Base-by-base conservation (phyloP, 2,329 filamentous ascomycete genomes). In the Aspergillus amoenus region DNA sequence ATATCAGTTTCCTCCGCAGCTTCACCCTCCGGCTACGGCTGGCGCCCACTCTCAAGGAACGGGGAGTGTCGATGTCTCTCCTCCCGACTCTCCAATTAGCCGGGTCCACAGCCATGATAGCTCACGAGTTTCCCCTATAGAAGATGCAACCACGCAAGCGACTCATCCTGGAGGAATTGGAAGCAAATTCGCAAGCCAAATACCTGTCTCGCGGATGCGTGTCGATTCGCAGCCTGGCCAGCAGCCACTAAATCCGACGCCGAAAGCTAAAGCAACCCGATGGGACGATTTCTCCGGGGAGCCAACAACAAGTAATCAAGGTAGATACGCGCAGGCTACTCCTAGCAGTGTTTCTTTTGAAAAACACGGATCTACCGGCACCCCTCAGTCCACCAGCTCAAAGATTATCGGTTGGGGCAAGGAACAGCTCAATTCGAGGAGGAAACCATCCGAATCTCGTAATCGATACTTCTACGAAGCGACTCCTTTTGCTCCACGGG, bases 211-310 rank as follows among this genome's bases (percentile, higher is more conserved):
- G 56, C 67, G 64, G 50, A 68, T 66, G 61, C 62, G 58, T 21
- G 43, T 54, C 30, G 55, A 50, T 34, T 57, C 60, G 8, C 65
- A 43, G 54, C 42, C 59, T 11, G 56, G 56, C 15, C 48, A 41
- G 18, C 56, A 40, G 18, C 45, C 47, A 22, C 18, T 40, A n/a
- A 56, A 56, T 32, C 48, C 59, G 15, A 42, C 48, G 13, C 34
- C 43, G 13, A 49, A 12, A 40, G 41, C 12, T 17, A 22, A 57
- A 49, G 43, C 56, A 41, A 70, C 71, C n/a, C 63, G 63, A 64
- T 89, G 86, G 86, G 86, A 90, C 72, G 82, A 82, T 47, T 84
- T 83, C 68, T 87, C 87, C 3, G 87, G 85, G 8, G 87, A 89
- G 66, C 83, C 85, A 40, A 87, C 84, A 5, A 81, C 78, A n/a